Percentiles rank a stretch among this genome's conserved stretches.
Conservation (phyloP, 1,284 basidiomycete species). For the Malassezia sp. region DNA sequence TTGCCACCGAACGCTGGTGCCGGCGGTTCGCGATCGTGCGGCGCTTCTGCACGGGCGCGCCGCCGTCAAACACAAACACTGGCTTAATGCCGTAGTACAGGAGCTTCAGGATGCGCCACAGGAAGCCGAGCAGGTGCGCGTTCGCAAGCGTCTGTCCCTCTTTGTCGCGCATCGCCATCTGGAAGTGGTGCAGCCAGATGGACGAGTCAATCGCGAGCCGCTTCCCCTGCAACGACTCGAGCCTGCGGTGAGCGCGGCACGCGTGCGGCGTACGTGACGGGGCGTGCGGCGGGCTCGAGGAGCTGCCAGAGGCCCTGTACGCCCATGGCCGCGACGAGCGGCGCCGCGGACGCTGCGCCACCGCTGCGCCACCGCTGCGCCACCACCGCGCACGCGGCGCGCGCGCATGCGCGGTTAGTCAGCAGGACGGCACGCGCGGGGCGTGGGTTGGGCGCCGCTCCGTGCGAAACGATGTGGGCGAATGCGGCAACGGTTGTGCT, state of each 20-base stretch:
- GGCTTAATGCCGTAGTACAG: constrained; percentile 76
- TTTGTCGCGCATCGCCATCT: constrained; percentile 92
- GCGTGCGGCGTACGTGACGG: constrained; percentile 30
- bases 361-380: too few species aligned
- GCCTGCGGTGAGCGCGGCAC: constrained; percentile 9
- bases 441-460: not conserved
- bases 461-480: not conserved
- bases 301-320: constrained; percentile 46
- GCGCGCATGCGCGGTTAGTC: not conserved
- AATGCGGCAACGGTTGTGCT: constrained; percentile 9
- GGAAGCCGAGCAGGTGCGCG: constrained; percentile 86
- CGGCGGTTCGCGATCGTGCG: constrained; percentile 46
- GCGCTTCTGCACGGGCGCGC: constrained; percentile 48
- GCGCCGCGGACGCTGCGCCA: not conserved
- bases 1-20: constrained; percentile 55
- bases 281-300: constrained; percentile 45
- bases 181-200: constrained; percentile 78
- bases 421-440: not conserved
- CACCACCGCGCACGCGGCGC: not conserved
- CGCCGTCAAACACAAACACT: constrained; percentile 82
- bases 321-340: constrained; percentile 25
- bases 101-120: constrained; percentile 71
- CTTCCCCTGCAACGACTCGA: constrained; percentile 46
- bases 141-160: constrained; percentile 81
- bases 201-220: constrained; percentile 71